A percentile compares a stretch with the other conserved stretches of the same genome.
Conservation (phyloP, 2,329 filamentous ascomycete species). For the Colletotrichum sp. region DNA sequence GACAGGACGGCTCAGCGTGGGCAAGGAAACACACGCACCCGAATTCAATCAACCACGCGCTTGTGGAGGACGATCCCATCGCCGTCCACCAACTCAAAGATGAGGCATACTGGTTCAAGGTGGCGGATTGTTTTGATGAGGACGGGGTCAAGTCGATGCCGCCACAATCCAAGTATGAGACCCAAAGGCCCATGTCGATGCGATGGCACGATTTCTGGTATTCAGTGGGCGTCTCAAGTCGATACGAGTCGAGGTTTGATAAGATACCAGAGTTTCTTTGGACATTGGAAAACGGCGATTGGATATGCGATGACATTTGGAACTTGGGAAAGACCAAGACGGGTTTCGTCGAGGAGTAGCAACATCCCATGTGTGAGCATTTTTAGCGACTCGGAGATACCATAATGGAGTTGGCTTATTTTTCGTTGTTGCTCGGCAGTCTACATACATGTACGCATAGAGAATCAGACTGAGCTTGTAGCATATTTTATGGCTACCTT, state of each 20-base stretch:
- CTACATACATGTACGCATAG: background rate
- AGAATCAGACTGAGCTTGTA: background rate
- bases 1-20: conserved; percentile 32
- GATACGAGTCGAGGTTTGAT: conserved; percentile 25
- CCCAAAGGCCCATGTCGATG: conserved; percentile 15
- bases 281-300: conserved; percentile 20
- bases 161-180: background rate
- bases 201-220: conserved; percentile 30
- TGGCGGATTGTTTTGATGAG: conserved; percentile 33
- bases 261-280: conserved; percentile 27
- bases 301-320: conserved; percentile 32
- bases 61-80: conserved; percentile 26
- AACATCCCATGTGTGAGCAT: background rate
- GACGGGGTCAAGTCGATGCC: conserved; percentile 27
- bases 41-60: conserved; percentile 27
- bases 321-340: conserved; percentile 25
- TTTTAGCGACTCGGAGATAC: background rate
- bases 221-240: conserved; percentile 20
- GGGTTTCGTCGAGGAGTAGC: background rate
- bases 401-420: background rate
- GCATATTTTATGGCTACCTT: background rate
- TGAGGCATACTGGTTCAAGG: conserved; percentile 28
- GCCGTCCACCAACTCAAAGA: conserved; percentile 33
- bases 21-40: conserved; percentile 29
- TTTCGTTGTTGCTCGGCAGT: background rate